A percentile compares a stretch with the other conserved stretches of the same genome.
These are phyloP conservation scores for Spongospora subterranea DNA, from an alignment of 208 protist genomes.

Conservation along the genomic window DNA sequence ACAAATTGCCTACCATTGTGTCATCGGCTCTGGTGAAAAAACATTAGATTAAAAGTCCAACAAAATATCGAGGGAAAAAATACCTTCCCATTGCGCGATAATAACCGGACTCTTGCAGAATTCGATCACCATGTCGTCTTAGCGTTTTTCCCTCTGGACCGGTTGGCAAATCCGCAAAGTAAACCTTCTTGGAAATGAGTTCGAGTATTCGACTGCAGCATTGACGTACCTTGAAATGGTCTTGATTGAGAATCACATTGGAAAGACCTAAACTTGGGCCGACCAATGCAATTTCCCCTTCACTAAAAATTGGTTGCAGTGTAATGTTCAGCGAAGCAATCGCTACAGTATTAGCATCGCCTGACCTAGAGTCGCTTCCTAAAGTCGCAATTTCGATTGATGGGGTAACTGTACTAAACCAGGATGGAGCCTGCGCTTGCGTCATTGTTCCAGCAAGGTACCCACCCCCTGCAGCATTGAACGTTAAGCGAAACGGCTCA, in stretches of 20 bases:
- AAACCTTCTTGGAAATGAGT: too few relatives aligned
- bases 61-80: too few relatives aligned
- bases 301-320: too few relatives aligned
- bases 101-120: not conserved
- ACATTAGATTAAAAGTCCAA: too few relatives aligned
- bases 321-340: too few relatives aligned
- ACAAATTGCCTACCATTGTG: too few relatives aligned
- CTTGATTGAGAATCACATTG: slow-evolving; percentile 54
- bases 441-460: slow-evolving; percentile 25
- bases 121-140: slow-evolving; percentile 53
- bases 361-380: not conserved
- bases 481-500: too few relatives aligned
- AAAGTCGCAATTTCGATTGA: not conserved
- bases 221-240: slow-evolving; percentile 41
- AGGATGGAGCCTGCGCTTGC: slow-evolving; percentile 22
- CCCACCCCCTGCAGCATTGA: too few relatives aligned
- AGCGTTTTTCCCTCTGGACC: not conserved
- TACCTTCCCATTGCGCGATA: slow-evolving; percentile 46
- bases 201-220: too few relatives aligned
- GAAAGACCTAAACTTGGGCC: slow-evolving; percentile 41
- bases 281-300: slow-evolving; percentile 36
- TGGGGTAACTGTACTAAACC: slow-evolving; percentile 7
- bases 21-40: slow-evolving; percentile 53
- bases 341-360: too few relatives aligned
- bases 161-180: not conserved